Evolutionary conservation across 805 yeast species (phyloP).

Genomic region (Kodamaea neixiangensis): DNA sequence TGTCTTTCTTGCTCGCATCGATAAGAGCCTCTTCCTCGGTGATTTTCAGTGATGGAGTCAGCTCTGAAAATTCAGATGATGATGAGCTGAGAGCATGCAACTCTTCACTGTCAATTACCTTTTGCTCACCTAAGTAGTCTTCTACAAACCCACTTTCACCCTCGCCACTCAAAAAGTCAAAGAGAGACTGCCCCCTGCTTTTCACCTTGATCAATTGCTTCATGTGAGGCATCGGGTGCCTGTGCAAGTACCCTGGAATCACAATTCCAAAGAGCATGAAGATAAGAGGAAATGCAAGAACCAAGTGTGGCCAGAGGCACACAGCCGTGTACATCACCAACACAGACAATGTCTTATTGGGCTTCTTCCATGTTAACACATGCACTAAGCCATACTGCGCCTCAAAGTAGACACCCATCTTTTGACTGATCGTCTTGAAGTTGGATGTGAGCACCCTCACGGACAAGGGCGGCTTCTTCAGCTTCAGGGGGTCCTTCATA

Average conservation of each 20-base stretch:
- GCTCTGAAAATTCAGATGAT: conserved; percentile 10
- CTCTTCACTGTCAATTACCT: conserved; percentile 6
- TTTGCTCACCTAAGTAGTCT: conserved; percentile 27
- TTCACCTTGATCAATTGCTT: conserved; percentile 47
- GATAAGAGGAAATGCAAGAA: conserved; percentile 63
- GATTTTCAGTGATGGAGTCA: background rate
- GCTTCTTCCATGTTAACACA: conserved; percentile 72
- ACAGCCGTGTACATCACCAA: conserved; percentile 63
- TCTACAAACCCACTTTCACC: conserved; percentile 34
- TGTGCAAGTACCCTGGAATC: conserved; percentile 66
- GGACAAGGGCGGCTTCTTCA: conserved; percentile 55
- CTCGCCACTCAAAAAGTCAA: conserved; percentile 40
- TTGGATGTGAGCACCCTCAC: conserved; percentile 57
- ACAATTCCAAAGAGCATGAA: conserved; percentile 57
- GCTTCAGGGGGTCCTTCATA: conserved; percentile 46
- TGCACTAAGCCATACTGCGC: conserved; percentile 63
- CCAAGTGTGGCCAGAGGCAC: conserved; percentile 70
- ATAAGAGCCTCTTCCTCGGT: conserved; percentile 9
- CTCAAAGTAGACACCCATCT: conserved; percentile 57
- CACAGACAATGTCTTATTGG: conserved; percentile 64
- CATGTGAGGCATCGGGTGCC: conserved; percentile 59
- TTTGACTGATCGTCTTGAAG: conserved; percentile 55
- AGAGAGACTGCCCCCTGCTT: conserved; percentile 54
- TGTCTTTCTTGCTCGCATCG: conserved; percentile 13
- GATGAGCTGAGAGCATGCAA: conserved; percentile 11